phyloP scores from a whole-genome alignment of 805 yeast genomes.

The Sungouiella blattae region DNA sequence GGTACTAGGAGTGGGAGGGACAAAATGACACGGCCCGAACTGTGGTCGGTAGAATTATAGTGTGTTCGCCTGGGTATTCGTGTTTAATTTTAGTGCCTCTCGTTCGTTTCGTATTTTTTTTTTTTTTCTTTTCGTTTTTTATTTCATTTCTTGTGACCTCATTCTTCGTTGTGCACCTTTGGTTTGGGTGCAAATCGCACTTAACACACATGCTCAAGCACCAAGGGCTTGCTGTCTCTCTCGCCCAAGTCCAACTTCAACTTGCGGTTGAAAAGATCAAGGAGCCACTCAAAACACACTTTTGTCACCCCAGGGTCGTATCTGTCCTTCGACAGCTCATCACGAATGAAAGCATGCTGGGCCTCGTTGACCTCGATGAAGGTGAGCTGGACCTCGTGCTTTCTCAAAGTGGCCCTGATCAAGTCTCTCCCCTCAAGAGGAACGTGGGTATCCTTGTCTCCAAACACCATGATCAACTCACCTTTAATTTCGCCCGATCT shows the following conservation, averaged over 20 bases:
- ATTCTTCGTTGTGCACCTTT: no score
- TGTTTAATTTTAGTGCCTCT: no score
- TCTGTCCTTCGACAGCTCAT: constrained; percentile 75
- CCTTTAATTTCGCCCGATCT: constrained; percentile 53
- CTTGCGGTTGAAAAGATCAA: constrained; percentile 67
- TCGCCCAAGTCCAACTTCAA: constrained; percentile 67
- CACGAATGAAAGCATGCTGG: constrained; percentile 81
- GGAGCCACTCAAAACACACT: constrained; percentile 62
- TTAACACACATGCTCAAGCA: constrained; percentile 64
- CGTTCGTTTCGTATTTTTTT: no score
- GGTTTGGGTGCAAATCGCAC: no score
- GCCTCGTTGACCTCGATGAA: constrained; percentile 76
- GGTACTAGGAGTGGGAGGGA: no score
- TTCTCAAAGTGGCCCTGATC: constrained; percentile 58
- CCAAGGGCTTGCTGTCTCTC: constrained; percentile 46
- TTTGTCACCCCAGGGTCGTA: constrained; percentile 75
- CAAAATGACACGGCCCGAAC: no score
- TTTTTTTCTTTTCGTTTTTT: no score
- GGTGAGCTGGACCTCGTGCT: constrained; percentile 58
- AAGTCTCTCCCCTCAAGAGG: constrained; percentile 74
- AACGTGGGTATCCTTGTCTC: constrained; percentile 76
- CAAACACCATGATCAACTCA: constrained; percentile 68
- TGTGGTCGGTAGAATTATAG: neutral
- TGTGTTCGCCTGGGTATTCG: neutral
- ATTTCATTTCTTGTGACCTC: no score